Evolutionary conservation across 805 yeast species (phyloP).

Genomic region (Starmerella lactis-condensi): DNA sequence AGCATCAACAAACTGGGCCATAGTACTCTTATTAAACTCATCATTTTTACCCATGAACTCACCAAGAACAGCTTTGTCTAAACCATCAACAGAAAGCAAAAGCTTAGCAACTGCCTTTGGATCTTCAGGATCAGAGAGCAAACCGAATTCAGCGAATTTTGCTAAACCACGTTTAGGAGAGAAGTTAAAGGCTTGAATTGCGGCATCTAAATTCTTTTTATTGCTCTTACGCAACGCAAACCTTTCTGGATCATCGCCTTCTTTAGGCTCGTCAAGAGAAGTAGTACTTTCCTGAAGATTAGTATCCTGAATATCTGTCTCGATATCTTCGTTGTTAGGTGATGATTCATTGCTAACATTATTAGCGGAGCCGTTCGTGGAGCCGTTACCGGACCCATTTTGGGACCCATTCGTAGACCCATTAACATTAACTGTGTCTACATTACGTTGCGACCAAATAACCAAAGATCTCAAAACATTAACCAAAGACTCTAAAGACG

Average conservation of each 20-base stretch:
- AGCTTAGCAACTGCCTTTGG: slow-evolving; percentile 61
- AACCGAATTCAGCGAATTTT: slow-evolving; percentile 40
- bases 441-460: slow-evolving; percentile 67
- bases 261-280: not conserved
- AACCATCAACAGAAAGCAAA: slow-evolving; percentile 45
- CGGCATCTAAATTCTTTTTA: slow-evolving; percentile 64
- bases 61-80: slow-evolving; percentile 73
- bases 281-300: not conserved
- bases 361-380: not conserved
- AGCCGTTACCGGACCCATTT: too few species aligned
- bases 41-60: slow-evolving; percentile 85
- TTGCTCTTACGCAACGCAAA: slow-evolving; percentile 71
- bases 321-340: not conserved
- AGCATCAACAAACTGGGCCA: slow-evolving; percentile 84
- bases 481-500: slow-evolving; percentile 61
- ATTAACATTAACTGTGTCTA: too few species aligned
- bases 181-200: slow-evolving; percentile 60
- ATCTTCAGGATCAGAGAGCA: slow-evolving; percentile 35
- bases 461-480: slow-evolving; percentile 64
- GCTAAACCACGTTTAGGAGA: slow-evolving; percentile 69
- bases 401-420: too few species aligned
- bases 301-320: not conserved
- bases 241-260: slow-evolving; percentile 52
- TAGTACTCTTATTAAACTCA: slow-evolving; percentile 53
- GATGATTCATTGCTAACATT: not conserved